Evolutionary conservation across 805 yeast genomes (phyloP).

Genomic region (Teunomyces tritomae): DNA sequence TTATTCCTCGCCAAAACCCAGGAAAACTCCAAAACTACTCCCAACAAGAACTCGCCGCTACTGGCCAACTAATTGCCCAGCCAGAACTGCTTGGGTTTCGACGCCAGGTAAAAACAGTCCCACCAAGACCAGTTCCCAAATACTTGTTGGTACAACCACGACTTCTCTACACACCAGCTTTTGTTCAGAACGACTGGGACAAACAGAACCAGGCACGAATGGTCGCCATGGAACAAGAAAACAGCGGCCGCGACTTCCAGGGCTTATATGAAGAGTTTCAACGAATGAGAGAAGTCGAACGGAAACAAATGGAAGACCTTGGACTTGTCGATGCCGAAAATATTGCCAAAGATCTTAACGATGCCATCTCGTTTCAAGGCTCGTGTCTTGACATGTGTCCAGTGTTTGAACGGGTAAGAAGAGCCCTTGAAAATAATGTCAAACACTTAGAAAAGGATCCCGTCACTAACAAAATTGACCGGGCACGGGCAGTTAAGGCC

Average conservation of each 20-base stretch:
- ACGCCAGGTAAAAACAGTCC: constrained; percentile 4
- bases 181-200: constrained; percentile 63
- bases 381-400: constrained; percentile 96
- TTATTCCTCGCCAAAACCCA: constrained; percentile 18
- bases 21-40: constrained; percentile 17
- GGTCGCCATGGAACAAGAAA: constrained; percentile 47
- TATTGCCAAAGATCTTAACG: constrained; percentile 73
- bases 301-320: constrained; percentile 71
- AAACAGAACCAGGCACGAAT: constrained; percentile 63
- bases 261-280: constrained; percentile 74
- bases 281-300: constrained; percentile 68
- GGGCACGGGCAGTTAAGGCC: constrained; percentile 74
- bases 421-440: constrained; percentile 85
- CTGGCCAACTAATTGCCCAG: constrained; percentile 30
- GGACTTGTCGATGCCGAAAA: constrained; percentile 89
- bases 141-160: constrained; percentile 37
- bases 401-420: constrained; percentile 80
- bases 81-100: constrained; percentile 32
- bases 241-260: constrained; percentile 56
- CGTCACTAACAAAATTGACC: constrained; percentile 49
- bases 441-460: constrained; percentile 73
- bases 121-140: constrained; percentile 32
- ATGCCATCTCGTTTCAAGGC: constrained; percentile 86
- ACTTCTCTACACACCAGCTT: constrained; percentile 30
- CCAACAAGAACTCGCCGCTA: constrained; percentile 16